Base-by-base conservation (phyloP, 2,329 filamentous ascomycete species). In the Cylindrodendrum hubeiense region DNA sequence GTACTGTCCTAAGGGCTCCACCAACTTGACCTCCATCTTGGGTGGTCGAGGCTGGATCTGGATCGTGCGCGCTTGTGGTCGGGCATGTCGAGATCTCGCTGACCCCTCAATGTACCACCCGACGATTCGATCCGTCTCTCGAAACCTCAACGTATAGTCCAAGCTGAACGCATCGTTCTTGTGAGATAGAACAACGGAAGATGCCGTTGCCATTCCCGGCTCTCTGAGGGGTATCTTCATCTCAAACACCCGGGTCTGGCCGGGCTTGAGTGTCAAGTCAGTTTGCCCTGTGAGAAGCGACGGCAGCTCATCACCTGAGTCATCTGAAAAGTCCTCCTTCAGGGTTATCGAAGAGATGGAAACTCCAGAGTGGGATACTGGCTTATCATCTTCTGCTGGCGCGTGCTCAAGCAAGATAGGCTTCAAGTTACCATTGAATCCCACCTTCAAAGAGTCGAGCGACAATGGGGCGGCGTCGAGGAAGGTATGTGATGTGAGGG, bases 41-140 rank as follows among this genome's bases (percentile, higher is more conserved):
- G 96, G 96, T 28, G 95, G 96, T 69, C 97, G 93, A 1, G 96
- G 95, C 58, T 94, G 85, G 24, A 99, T 90, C 60, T 89, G 90
- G 60, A 97, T 87, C 2, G 82, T 81, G 34, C 87, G 83, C 9
- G 87, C 80, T 50, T 86, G 82, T 12, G 79, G 70, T 9, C 88
- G 83, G 28, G 84, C 79, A 21, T 87, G 77, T 28, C 80, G 82
- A 63, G 84, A 84, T 56, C 79, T 84, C 0, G 78, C 76, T 15
- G 80, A 79, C 3, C 79, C 78, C 7, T 80, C 77, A 3, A 82
- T 78, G 63, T 85, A 86, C 88, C 89, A 91, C 1, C 84, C 76
- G 41, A 82, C 80, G 17, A 79, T 75, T 2, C 77, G 75, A 22
- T 78, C 81, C 10, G 78, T 78, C 5, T 82, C 81, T 17, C 78